Evolutionary conservation across 2,329 filamentous ascomycete genomes (phyloP), one percentile per base, ranked within the genome.

Genomic region (Xylariaceae sp.): DNA sequence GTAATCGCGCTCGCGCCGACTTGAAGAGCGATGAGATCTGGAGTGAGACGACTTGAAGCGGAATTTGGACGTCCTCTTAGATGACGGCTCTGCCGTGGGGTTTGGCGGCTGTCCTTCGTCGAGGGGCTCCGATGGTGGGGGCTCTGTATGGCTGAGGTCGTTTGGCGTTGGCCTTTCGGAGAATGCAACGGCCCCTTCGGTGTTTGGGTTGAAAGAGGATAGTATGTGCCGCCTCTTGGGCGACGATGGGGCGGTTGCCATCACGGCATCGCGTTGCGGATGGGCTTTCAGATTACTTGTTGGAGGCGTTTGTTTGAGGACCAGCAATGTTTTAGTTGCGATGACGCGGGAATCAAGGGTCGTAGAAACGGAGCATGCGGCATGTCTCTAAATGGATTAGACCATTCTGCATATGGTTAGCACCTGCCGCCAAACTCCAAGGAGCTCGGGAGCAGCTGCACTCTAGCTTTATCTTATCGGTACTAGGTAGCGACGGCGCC

Each of bases 11-110:
- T 54, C 43, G 16, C 38, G 16, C 18, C 45, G 43, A n/a, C 58
- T 58, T 9, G 64, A 66, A 5, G 63, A 60, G 18, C 53, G 55
- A 44, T 61, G 62, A 2, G 63, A 64, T 6, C 56, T 57, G 6
- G 67, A 63, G 49, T 60, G 58, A 47, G 68, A 69, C 4, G 70
- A 71, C 51, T 75, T 76, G 60, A 76, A 74, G 36, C 73, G 71
- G 54, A 76, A 73, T 48, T 66, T 73, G 17, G 69, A 69, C 2
- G 66, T 57, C 44, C 60, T 62, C 44, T 55, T 63, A 42, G 61
- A 52, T 31, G 18, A 42, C 17, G 45, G 28, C 18, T 59, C 59
- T 18, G 33, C 46, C 18, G 45, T 45, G 34, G 45, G n/a, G 14
- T 54, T 51, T 36, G 34, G 50, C 31, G 49, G 43, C 45, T 61